Percentiles rank a stretch among this genome's conserved stretches.
Conservation (phyloP, 208 protist species). For the Trypanosoma melophagium region DNA sequence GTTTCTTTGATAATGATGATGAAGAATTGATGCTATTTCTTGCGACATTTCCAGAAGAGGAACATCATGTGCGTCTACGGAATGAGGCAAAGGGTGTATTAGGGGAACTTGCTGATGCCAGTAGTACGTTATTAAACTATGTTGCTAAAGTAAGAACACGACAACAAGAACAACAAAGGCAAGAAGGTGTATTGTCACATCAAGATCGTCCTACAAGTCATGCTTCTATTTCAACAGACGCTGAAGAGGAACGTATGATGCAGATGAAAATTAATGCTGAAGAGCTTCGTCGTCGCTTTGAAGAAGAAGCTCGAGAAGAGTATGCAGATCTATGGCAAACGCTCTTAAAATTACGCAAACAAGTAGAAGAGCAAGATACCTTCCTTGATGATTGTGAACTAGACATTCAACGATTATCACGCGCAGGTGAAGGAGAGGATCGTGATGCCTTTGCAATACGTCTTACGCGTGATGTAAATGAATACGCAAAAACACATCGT, state of each 20-base stretch:
- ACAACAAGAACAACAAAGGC: conserved; percentile 4
- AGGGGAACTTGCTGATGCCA: conserved; percentile 25
- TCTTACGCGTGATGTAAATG: conserved; percentile 70
- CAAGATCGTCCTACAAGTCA: conserved; percentile 4
- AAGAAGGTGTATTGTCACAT: neutral
- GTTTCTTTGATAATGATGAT: conserved; percentile 36
- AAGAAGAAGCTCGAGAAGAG: conserved; percentile 57
- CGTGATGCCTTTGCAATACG: conserved; percentile 65
- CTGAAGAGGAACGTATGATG: conserved; percentile 27
- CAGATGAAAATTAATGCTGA: conserved; percentile 50
- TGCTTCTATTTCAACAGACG: neutral
- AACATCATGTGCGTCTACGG: conserved; percentile 62
- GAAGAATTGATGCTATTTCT: conserved; percentile 49
- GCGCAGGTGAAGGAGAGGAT: conserved; percentile 29
- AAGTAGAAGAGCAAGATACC: conserved; percentile 40
- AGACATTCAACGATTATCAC: conserved; percentile 62
- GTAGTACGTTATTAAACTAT: conserved; percentile 20
- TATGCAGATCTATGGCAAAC: conserved; percentile 48
- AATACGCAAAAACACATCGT: conserved; percentile 49
- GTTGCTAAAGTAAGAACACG: conserved; percentile 11
- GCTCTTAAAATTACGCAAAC: conserved; percentile 41
- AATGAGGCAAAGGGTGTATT: conserved; percentile 61
- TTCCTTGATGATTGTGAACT: conserved; percentile 44
- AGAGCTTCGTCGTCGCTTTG: conserved; percentile 49
- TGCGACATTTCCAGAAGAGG: conserved; percentile 62